Percentiles rank a stretch among this genome's conserved stretches.
Conservation (phyloP, 1,284 basidiomycete genomes). For the Ustilago curta region DNA sequence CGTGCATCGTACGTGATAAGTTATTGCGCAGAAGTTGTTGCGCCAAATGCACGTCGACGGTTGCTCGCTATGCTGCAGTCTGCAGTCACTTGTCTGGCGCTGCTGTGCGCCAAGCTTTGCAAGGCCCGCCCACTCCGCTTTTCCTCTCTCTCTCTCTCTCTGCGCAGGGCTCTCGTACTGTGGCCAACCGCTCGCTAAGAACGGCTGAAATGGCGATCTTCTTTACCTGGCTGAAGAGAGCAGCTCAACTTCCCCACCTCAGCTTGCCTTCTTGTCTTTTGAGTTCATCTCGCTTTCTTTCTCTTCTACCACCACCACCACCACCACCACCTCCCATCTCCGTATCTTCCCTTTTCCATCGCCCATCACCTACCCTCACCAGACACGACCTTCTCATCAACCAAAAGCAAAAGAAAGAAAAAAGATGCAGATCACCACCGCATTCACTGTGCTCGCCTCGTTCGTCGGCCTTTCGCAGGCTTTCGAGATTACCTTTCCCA, state of each 20-base stretch:
- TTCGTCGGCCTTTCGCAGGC: constrained; percentile 32
- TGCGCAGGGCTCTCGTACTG: background rate
- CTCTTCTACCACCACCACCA: constrained; percentile 15
- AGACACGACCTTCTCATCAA: background rate
- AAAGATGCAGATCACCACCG: constrained; percentile 39
- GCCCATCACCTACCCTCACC: background rate
- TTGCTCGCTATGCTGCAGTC: background rate
- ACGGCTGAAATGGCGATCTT: background rate
- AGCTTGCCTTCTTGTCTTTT: background rate
- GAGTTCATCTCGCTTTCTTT: background rate
- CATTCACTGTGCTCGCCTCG: constrained; percentile 30
- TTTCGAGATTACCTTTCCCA: constrained; percentile 55
- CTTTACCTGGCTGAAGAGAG: background rate
- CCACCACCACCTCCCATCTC: background rate
- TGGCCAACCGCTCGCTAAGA: background rate
- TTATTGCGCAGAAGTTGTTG: background rate
- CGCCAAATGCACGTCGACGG: constrained; percentile 4
- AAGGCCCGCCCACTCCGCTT: background rate
- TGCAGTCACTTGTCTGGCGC: background rate
- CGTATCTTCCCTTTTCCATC: constrained; percentile 1
- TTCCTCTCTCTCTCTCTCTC: too few species aligned
- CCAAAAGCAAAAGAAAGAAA: background rate
- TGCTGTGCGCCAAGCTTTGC: background rate
- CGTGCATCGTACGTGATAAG: too few species aligned
- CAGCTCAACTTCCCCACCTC: background rate